Conservation (phyloP, 805 yeast species). For the Torulaspora microellipsoides region DNA sequence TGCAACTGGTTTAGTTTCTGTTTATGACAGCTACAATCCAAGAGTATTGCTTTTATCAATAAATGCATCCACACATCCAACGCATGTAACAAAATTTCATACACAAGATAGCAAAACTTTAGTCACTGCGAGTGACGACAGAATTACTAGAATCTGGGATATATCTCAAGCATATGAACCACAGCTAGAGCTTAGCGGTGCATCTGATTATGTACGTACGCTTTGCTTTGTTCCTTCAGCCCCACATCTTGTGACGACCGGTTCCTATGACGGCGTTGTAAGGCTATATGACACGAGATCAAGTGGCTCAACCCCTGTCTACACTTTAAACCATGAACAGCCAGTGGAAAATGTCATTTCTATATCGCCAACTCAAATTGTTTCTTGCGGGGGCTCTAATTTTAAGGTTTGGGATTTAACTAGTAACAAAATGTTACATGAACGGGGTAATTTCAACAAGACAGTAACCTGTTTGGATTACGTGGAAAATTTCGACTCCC, state of each 20-base stretch:
- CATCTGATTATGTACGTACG: constrained; percentile 83
- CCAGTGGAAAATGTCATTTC: constrained; percentile 87
- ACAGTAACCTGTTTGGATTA: constrained; percentile 74
- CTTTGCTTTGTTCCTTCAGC: constrained; percentile 72
- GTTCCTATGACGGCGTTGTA: constrained; percentile 87
- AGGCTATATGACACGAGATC: constrained; percentile 79
- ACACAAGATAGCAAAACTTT: constrained; percentile 57
- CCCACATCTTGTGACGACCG: constrained; percentile 79
- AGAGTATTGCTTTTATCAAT: constrained; percentile 74
- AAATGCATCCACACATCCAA: constrained; percentile 79
- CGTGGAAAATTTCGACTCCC: constrained; percentile 30
- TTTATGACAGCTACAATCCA: constrained; percentile 79
- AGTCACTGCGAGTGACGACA: constrained; percentile 87
- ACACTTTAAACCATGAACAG: constrained; percentile 62
- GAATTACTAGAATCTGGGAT: constrained; percentile 83
- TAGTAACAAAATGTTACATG: constrained; percentile 58
- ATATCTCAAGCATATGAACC: constrained; percentile 76
- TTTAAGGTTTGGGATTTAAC: constrained; percentile 92
- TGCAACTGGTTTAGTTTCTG: constrained; percentile 88
- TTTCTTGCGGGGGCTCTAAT: constrained; percentile 75
- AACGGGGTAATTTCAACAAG: constrained; percentile 83
- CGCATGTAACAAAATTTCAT: constrained; percentile 91
- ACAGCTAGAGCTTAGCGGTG: constrained; percentile 60
- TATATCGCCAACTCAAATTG: constrained; percentile 63
- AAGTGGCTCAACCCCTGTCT: constrained; percentile 47